These are phyloP conservation scores for Kodamaea kakaduensis DNA, from an alignment of 805 yeast species.

Conservation along the genomic window DNA sequence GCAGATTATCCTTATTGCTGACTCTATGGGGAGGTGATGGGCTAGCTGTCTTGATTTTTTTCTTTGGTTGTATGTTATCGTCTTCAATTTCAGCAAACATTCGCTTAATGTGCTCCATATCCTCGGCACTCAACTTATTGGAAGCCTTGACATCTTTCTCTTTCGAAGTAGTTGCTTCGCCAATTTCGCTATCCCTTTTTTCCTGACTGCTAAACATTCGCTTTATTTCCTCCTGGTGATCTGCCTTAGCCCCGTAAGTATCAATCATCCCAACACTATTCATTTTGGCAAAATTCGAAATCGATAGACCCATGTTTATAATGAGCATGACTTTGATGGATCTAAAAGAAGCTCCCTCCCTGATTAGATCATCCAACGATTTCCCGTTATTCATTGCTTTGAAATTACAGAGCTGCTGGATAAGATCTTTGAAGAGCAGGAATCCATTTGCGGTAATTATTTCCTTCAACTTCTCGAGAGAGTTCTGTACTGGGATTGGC, in stretches of 20 bases:
- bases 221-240: conserved; percentile 12
- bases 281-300: conserved; percentile 51
- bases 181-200: conserved; percentile 3
- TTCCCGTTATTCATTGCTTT: conserved; percentile 21
- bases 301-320: conserved; percentile 45
- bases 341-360: conserved; percentile 9
- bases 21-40: conserved; percentile 1
- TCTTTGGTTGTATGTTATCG: background rate
- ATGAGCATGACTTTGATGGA: conserved; percentile 39
- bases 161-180: conserved; percentile 9
- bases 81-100: conserved; percentile 21
- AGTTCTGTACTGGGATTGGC: conserved; percentile 32
- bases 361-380: conserved; percentile 18
- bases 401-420: conserved; percentile 21
- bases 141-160: conserved; percentile 20
- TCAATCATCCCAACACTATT: conserved; percentile 34
- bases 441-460: conserved; percentile 22
- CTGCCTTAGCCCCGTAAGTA: conserved; percentile 18
- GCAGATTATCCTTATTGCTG: background rate
- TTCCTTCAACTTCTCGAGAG: conserved; percentile 29
- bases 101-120: conserved; percentile 19
- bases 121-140: conserved; percentile 11
- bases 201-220: conserved; percentile 12
- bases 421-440: conserved; percentile 39
- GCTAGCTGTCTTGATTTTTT: background rate